Percentiles rank a stretch among this genome's conserved stretches.
Conservation (phyloP, 208 protist species). For the Polymyxa betae region DNA sequence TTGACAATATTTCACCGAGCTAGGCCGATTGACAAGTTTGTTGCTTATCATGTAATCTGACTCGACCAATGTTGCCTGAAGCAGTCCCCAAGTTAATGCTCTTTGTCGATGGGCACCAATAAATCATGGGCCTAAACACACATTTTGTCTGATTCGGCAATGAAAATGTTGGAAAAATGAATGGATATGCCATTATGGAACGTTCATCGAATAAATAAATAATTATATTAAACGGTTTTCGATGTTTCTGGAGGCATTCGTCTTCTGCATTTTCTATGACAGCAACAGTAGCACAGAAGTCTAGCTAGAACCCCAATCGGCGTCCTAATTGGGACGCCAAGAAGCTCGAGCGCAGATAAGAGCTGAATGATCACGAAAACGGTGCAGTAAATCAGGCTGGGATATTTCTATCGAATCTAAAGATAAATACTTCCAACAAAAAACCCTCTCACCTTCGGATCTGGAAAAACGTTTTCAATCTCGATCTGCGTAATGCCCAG, state of each 20-base stretch:
- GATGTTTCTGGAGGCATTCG: neutral
- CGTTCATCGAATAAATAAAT: too few species aligned
- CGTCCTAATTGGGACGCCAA: conserved; percentile 18
- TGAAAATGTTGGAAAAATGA: too few species aligned
- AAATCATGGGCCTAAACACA: too few species aligned
- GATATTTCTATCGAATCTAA: neutral
- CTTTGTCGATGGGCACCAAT: too few species aligned
- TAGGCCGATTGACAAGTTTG: too few species aligned
- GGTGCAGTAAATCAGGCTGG: conserved; percentile 29
- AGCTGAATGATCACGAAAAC: neutral
- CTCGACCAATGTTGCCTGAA: too few species aligned
- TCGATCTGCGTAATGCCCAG: conserved; percentile 14
- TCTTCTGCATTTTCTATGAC: neutral
- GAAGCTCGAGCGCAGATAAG: neutral
- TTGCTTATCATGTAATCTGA: too few species aligned
- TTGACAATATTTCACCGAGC: too few species aligned
- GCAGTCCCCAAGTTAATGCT: too few species aligned
- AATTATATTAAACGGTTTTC: neutral
- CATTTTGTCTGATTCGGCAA: too few species aligned
- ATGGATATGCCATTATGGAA: too few species aligned
- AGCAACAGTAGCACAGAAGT: neutral
- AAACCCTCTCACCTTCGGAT: neutral
- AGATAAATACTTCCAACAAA: neutral
- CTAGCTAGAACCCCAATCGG: neutral
- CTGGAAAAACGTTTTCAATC: neutral